phyloP scores from a whole-genome alignment of 331 rosid genomes.

The Prunus yedoensis region DNA sequence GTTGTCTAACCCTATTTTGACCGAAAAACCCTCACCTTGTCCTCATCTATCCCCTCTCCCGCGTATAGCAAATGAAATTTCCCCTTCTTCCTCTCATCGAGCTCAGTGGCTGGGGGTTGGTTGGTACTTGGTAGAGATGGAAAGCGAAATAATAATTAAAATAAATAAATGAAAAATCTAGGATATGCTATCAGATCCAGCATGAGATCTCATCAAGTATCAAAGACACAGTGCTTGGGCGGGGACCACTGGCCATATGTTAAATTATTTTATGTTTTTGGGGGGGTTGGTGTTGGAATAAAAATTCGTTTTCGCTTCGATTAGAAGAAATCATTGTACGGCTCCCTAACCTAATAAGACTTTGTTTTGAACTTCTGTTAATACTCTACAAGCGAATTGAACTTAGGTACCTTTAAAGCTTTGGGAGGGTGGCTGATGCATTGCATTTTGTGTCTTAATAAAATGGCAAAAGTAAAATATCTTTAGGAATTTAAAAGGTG shows the following conservation, averaged over 20 bases:
- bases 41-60: no score
- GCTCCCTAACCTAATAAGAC: not conserved
- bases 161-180: not conserved
- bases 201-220: not conserved
- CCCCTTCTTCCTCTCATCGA: no score
- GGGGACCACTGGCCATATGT: not conserved
- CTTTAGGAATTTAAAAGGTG: no score
- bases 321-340: not conserved
- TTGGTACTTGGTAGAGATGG: not conserved
- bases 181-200: not conserved
- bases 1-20: no score
- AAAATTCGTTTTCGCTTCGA: not conserved
- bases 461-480: no score
- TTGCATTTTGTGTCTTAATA: no score
- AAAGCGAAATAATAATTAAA: not conserved
- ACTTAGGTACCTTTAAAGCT: no score
- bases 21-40: no score
- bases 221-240: not conserved
- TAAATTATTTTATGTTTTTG: not conserved
- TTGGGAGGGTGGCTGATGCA: no score
- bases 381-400: no score
- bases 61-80: no score
- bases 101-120: no score
- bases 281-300: not conserved
- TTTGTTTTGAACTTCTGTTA: not conserved